These are phyloP conservation scores for Ceratocystis smalleyi DNA, from an alignment of 2,329 filamentous ascomycete genomes.

Conservation along the genomic window DNA sequence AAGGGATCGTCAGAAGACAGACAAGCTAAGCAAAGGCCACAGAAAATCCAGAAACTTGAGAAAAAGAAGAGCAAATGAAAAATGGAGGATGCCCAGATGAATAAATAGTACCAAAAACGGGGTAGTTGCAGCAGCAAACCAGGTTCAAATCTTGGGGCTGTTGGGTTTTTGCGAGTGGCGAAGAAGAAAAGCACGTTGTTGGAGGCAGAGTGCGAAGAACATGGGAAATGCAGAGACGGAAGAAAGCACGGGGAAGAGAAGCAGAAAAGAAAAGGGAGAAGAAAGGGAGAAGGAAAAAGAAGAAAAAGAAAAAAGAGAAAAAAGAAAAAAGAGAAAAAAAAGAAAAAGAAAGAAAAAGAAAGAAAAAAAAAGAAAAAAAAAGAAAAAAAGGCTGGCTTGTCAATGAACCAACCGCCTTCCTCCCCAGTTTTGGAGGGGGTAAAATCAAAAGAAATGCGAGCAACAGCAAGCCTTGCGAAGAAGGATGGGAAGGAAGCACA, in stretches of 20 bases:
- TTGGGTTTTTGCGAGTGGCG: background rate
- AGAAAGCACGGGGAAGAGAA: background rate
- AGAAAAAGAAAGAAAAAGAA: too few species aligned
- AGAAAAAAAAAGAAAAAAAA: background rate
- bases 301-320: background rate
- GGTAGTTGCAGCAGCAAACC: background rate
- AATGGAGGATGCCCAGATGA: background rate
- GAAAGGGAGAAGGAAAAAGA: background rate
- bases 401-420: background rate
- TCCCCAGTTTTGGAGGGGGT: background rate
- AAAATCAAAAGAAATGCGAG: background rate
- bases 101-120: background rate
- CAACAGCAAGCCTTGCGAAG: background rate
- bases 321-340: background rate
- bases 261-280: background rate
- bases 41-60: background rate
- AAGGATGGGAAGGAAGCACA: background rate
- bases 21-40: background rate
- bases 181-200: background rate
- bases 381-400: slow-evolving; percentile 1
- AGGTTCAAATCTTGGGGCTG: background rate
- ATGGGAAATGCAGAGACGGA: background rate
- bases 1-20: background rate
- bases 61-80: background rate
- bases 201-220: background rate